Evolutionary conservation across 1,139 yeast genomes (phyloP).

Genomic region (Scheffersomyces illinoinensis): DNA sequence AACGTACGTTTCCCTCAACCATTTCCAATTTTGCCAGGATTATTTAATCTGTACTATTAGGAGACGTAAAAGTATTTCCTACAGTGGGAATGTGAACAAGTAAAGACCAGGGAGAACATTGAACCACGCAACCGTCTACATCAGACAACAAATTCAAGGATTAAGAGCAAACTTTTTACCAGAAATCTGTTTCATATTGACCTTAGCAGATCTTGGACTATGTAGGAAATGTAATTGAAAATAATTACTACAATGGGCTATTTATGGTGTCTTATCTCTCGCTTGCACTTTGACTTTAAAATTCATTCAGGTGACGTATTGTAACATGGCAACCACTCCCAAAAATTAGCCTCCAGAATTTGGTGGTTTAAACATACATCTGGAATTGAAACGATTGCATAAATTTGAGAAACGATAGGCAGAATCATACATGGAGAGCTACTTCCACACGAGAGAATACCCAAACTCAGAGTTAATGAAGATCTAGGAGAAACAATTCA

Average conservation of each 20-base stretch:
- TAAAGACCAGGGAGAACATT: not conserved
- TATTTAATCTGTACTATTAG: not conserved
- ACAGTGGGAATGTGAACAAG: not conserved
- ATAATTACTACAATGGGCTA: not conserved
- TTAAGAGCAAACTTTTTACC: not conserved
- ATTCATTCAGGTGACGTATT: not conserved
- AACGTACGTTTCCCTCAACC: not conserved
- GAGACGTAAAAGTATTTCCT: not conserved
- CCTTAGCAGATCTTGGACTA: not conserved
- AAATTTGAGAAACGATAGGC: not conserved
- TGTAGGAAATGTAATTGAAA: not conserved
- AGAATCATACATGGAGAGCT: not conserved
- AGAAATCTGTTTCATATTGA: not conserved
- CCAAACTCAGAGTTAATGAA: not conserved
- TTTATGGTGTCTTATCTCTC: not conserved
- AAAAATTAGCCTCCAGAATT: not conserved
- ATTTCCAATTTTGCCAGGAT: not conserved
- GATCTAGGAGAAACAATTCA: not conserved
- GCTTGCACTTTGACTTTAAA: not conserved
- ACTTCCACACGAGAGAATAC: not conserved
- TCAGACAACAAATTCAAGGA: not conserved
- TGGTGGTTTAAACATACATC: not conserved
- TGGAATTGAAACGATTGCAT: not conserved
- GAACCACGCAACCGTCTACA: not conserved
- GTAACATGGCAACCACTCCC: not conserved